A percentile compares a stretch with the other conserved stretches of the same genome.
These are phyloP conservation scores for Triticum timopheevii DNA, from an alignment of 176 grass and related monocot species.

Conservation along the genomic window DNA sequence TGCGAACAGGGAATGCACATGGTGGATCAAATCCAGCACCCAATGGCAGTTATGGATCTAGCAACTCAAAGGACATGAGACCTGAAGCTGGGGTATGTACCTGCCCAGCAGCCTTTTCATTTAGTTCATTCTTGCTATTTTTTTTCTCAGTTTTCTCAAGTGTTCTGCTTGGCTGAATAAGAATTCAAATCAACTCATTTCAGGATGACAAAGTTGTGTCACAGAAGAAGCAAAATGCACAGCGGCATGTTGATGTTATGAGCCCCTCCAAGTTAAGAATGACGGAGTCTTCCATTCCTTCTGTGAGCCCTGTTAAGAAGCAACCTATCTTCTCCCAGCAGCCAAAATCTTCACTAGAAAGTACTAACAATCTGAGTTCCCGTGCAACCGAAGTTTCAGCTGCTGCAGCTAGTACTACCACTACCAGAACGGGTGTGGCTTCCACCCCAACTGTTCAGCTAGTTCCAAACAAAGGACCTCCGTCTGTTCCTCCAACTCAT, in stretches of 20 bases:
- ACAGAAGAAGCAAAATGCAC: constrained; percentile 49
- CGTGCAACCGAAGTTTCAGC: constrained; percentile 30
- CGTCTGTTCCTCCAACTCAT: constrained; percentile 12
- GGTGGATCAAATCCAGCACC: constrained; percentile 38
- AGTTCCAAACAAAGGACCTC: constrained; percentile 46
- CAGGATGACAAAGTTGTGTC: constrained; percentile 68
- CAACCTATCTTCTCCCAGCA: constrained; percentile 39
- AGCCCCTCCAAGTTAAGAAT: constrained; percentile 47
- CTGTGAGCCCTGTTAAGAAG: constrained; percentile 57
- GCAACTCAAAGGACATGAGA: constrained; percentile 36
- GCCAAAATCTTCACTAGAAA: constrained; percentile 55
- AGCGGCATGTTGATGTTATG: constrained; percentile 53
- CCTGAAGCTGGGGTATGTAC: constrained; percentile 47
- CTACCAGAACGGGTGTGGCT: constrained; percentile 11
- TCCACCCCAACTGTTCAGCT: constrained; percentile 9
- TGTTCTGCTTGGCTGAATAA: constrained; percentile 6
- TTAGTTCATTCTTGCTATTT: not conserved
- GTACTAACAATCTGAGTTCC: constrained; percentile 19
- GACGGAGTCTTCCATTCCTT: constrained; percentile 53
- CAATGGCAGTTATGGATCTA: constrained; percentile 44
- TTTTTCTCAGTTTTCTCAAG: constrained; percentile 25
- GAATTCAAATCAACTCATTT: constrained; percentile 37
- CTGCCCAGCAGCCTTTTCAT: not conserved
- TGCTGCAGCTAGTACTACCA: constrained; percentile 23
- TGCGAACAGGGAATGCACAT: constrained; percentile 27